Base-by-base conservation (phyloP, 257 asterid species). In the Mitragyna speciosa region DNA sequence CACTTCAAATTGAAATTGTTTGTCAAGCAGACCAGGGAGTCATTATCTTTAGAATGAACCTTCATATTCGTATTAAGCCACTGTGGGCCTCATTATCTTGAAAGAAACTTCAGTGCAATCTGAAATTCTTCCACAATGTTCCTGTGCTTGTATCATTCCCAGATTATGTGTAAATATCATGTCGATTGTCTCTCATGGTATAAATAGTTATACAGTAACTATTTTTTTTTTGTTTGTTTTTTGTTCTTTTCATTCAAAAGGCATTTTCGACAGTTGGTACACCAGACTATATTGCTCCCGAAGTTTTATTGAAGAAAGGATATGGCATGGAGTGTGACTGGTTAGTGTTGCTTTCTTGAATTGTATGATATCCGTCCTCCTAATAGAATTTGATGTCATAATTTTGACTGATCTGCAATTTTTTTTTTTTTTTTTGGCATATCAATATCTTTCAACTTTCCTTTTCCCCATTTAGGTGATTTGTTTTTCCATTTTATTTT, bases 251-350 rank as follows among this genome's bases (percentile, higher is more conserved):
- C 87, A 48, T 78, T 84, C 75, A 49, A 78, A 84, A 95, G 99
- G 99, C 99, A 82, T 95, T 95, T 91, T 95, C 99, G 61, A 95
- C 98, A 39, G 98, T 95, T 78, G 98, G 99, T 66, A 93, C 99
- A 4, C 99, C 99, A 31, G 99, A 95, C 89, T 95, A 95, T 82
- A 95, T 95, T 87, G 99, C 99, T 78, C 99, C 99, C 16, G 99
- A 95, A 87, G 97, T 95, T 77, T 89, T 95, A 79, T 76, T 93
- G 93, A 95, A 95, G 93, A 93, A 91, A 87, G 98, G 99, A 83
- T 95, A 95, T 81, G 97, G 98, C 84, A 87, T 95, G 91, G 99
- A 95, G 86, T 95, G 99, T 85, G 99, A 96, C 85, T 96, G 99
- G 99, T 96, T 74, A 87, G 97, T 90, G 49, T 26, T 56, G 24